phyloP scores from a whole-genome alignment of 352 stramenopile genomes.

The Pythium coloratum region DNA sequence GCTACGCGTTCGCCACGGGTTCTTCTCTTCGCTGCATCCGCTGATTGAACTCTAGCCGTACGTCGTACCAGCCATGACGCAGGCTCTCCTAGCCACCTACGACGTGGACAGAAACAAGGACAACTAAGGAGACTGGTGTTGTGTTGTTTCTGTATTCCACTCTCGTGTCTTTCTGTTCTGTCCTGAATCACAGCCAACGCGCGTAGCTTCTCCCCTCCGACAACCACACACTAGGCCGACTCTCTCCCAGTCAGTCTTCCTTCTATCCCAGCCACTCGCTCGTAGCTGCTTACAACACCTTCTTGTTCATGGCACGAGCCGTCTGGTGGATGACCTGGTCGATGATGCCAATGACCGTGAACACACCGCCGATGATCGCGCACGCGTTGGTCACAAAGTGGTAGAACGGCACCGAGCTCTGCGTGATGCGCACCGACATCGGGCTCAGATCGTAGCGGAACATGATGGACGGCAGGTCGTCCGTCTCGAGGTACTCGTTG shows the following conservation, averaged over 20 bases:
- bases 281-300: constrained; percentile 71
- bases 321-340: constrained; percentile 88
- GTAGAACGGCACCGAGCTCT: constrained; percentile 86
- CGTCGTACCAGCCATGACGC: neutral
- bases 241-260: constrained; percentile 9
- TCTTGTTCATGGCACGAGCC: constrained; percentile 85
- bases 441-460: constrained; percentile 90
- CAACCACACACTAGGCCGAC: neutral
- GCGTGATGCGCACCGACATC: constrained; percentile 95
- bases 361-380: constrained; percentile 81
- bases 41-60: constrained; percentile 25
- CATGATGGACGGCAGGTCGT: constrained; percentile 89
- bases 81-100: too few relatives aligned
- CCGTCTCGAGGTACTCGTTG: constrained; percentile 87
- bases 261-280: constrained; percentile 1
- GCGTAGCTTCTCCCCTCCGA: neutral
- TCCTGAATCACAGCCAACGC: neutral
- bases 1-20: constrained; percentile 41
- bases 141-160: neutral
- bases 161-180: neutral
- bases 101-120: neutral
- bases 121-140: neutral
- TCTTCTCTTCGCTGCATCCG: constrained; percentile 32
- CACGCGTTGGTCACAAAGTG: constrained; percentile 84
- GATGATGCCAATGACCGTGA: constrained; percentile 83